phyloP scores from a whole-genome alignment of 139 green algal species.

The Pleodorina starrii region DNA sequence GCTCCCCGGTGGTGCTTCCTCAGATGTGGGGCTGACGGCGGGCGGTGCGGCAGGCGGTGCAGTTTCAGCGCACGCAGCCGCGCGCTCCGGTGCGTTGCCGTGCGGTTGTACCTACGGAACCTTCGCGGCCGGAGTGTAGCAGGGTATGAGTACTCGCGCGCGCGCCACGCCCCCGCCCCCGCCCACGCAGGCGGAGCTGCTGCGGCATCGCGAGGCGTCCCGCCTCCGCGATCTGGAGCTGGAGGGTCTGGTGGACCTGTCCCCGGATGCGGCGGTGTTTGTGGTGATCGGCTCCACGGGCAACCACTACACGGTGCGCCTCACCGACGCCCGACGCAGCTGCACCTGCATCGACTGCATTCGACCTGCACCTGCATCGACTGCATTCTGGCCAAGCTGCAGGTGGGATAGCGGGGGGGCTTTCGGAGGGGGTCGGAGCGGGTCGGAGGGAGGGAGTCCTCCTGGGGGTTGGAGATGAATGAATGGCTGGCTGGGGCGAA shows the following conservation, averaged over 20 bases:
- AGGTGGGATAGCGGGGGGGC: background rate
- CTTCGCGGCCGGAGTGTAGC: too few relatives aligned
- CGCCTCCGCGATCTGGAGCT: slow-evolving; percentile 62
- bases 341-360: slow-evolving; percentile 69
- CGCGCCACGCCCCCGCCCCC: too few relatives aligned
- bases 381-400: slow-evolving; percentile 54
- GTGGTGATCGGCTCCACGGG: slow-evolving; percentile 54
- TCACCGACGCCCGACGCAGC: slow-evolving; percentile 52
- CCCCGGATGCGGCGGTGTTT: slow-evolving; percentile 19
- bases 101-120: too few relatives aligned
- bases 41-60: too few relatives aligned
- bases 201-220: background rate
- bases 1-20: too few relatives aligned
- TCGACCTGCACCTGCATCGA: slow-evolving; percentile 74
- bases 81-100: too few relatives aligned
- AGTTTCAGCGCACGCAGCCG: too few relatives aligned
- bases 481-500: too few relatives aligned
- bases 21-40: too few relatives aligned
- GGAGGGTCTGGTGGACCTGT: slow-evolving; percentile 62
- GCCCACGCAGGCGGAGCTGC: slow-evolving; percentile 10
- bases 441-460: too few relatives aligned
- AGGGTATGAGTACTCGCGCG: too few relatives aligned
- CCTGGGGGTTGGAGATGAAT: too few relatives aligned
- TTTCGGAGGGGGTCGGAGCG: background rate
- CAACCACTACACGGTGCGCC: slow-evolving; percentile 63